Percentiles rank a stretch among this genome's conserved stretches.
These are phyloP conservation scores for Fusarium sp. DNA, from an alignment of 2,329 filamentous ascomycete genomes.

Conservation along the genomic window DNA sequence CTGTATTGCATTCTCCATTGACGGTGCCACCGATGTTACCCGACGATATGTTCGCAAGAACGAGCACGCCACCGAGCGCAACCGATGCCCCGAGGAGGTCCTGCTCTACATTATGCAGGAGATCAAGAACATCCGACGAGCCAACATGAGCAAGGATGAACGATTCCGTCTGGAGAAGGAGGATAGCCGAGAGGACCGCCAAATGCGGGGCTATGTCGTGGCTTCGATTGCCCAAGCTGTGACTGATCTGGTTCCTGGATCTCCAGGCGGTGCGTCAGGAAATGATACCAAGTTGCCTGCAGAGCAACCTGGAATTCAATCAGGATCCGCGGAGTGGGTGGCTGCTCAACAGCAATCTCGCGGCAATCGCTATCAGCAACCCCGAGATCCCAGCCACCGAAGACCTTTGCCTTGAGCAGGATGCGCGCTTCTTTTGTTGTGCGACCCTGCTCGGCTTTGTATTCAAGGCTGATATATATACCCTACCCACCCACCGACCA, in stretches of 20 bases:
- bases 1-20: constrained; percentile 95
- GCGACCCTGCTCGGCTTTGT: constrained; percentile 20
- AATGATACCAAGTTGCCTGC: constrained; percentile 72
- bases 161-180: constrained; percentile 85
- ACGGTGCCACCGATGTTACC: constrained; percentile 78
- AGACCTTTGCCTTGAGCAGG: constrained; percentile 50
- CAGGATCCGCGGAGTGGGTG: constrained; percentile 64
- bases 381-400: constrained; percentile 60
- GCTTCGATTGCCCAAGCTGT: constrained; percentile 80
- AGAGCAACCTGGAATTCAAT: constrained; percentile 68
- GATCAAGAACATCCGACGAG: constrained; percentile 85
- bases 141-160: constrained; percentile 87
- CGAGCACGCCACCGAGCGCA: constrained; percentile 80
- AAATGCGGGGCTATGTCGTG: constrained; percentile 80
- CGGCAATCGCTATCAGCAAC: constrained; percentile 57
- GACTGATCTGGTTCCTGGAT: constrained; percentile 71
- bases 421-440: constrained; percentile 29
- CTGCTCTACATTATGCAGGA: constrained; percentile 92
- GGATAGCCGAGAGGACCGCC: constrained; percentile 79
- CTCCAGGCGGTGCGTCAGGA: constrained; percentile 48
- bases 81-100: constrained; percentile 86
- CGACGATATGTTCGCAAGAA: constrained; percentile 77
- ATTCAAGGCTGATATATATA: constrained; percentile 15
- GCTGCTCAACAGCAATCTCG: constrained; percentile 60
- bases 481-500: constrained; percentile 1